Base-by-base conservation (phyloP, 1,284 basidiomycete species). In the Xerocomus amazonicus region DNA sequence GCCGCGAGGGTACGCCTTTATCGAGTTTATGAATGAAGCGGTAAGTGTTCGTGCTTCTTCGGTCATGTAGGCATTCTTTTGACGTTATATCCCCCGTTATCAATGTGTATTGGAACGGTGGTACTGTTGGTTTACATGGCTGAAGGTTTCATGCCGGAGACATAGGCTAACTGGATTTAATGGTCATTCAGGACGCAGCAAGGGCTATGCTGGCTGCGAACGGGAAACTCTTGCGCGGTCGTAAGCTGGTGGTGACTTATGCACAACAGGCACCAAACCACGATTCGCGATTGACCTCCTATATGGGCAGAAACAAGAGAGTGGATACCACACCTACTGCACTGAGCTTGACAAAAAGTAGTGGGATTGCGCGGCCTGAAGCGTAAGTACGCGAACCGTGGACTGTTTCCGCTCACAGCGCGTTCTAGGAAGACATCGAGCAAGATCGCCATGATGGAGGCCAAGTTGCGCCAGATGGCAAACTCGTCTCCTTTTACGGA, bases 391-490 rank as follows among this genome's bases (percentile, higher is more conserved):
- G n/a, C n/a, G n/a, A n/a, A n/a, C n/a, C n/a, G n/a, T 17, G 6
- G 28, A 32, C 47, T 38, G 38, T 50, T 48, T 51, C 40, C 33
- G 31, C 51, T 61, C n/a, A 63, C 39, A 12, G 19, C 19, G 35
- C 8, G 12, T 14, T 34, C 38, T 54, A 54, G 51, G 58, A 93
- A 91, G 49, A 93, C 90, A 1, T 75, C 81, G 43, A 84, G 85
- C 56, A 97, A 97, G 71, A 98, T 98, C 59, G 92, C 93, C 2
- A 83, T 88, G 54, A 88, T 97, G 79, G 96, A 98, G 68, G 95
- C 95, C 5, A 98, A 98, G 68, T 75, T 98, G 17, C 80, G 83
- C 9, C 81, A 90, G 55, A 81, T 97, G 79, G 81, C 83, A 57
- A 68, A 72, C 49, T 63, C 62, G 5, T 60, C 56, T 1, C 14